Evolutionary conservation across 2,329 filamentous ascomycete genomes (phyloP).

Genomic region (Aspergillus fischeri): DNA sequence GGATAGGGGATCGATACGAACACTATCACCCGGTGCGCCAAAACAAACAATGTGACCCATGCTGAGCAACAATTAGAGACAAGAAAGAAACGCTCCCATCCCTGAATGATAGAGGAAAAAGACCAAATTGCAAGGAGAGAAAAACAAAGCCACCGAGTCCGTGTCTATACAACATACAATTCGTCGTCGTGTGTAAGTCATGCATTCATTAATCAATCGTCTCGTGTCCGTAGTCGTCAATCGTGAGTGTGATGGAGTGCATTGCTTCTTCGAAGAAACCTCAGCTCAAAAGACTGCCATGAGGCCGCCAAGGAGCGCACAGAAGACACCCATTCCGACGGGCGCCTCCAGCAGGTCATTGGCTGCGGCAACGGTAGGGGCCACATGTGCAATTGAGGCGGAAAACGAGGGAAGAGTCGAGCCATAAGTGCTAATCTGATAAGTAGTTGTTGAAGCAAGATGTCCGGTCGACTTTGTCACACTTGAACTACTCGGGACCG

Average conservation of each 20-base stretch:
- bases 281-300: slow-evolving; percentile 18
- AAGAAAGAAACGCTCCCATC: neutral
- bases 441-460: slow-evolving; percentile 8
- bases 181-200: neutral
- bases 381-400: slow-evolving; percentile 7
- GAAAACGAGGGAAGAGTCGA: slow-evolving; percentile 2
- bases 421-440: neutral
- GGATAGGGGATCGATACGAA: neutral
- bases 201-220: neutral
- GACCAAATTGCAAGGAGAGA: neutral
- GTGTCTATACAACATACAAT: neutral
- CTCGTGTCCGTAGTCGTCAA: neutral
- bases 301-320: slow-evolving; percentile 18
- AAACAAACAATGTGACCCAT: neutral
- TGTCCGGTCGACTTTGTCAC: neutral
- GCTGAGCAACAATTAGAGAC: neutral
- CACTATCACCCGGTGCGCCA: neutral
- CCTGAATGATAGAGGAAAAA: neutral
- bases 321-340: slow-evolving; percentile 16
- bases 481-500: slow-evolving; percentile 6
- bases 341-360: slow-evolving; percentile 10
- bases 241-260: slow-evolving; percentile 9
- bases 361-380: slow-evolving; percentile 19
- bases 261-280: neutral
- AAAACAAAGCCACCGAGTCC: neutral